phyloP scores from a whole-genome alignment of 2,329 filamentous ascomycete genomes.

The Emmonsia crescens region DNA sequence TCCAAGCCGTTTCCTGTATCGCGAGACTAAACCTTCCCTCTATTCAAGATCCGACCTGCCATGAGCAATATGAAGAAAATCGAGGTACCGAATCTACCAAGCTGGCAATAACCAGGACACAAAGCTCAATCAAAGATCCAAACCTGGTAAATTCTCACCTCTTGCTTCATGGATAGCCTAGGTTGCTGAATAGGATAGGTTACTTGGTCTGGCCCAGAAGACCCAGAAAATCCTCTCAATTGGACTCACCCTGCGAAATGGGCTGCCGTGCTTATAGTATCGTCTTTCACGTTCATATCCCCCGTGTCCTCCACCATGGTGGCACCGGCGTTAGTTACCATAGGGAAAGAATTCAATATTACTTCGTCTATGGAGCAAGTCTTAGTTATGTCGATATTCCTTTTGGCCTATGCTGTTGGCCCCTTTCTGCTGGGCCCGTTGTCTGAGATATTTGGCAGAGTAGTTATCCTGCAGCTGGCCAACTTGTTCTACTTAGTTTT shows the following conservation, averaged over 20 bases:
- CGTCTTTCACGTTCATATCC: conserved; percentile 51
- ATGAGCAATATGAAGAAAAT: neutral
- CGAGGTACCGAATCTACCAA: neutral
- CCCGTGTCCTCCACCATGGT: conserved; percentile 54
- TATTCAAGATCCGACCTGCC: neutral
- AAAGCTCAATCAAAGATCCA: conserved; percentile 2
- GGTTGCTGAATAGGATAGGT: conserved; percentile 19
- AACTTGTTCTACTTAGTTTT: conserved; percentile 48
- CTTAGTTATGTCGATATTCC: conserved; percentile 45
- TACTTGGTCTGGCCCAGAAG: conserved; percentile 44
- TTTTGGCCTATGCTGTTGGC: conserved; percentile 44
- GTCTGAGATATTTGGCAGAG: conserved; percentile 47
- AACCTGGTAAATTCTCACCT: conserved; percentile 1
- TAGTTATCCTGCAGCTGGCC: conserved; percentile 43
- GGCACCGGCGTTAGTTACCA: conserved; percentile 40
- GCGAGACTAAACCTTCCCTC: neutral
- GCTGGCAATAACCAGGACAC: neutral
- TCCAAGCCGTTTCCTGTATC: neutral
- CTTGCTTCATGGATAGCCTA: neutral
- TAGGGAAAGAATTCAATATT: conserved; percentile 46
- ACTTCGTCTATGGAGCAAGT: conserved; percentile 34
- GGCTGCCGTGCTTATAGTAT: conserved; percentile 44
- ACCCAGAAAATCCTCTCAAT: conserved; percentile 40
- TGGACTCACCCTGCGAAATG: conserved; percentile 49
- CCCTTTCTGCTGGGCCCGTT: conserved; percentile 43